Evolutionary conservation across 1,284 basidiomycete genomes (phyloP).

Genomic region (Psilocybe mexicana): DNA sequence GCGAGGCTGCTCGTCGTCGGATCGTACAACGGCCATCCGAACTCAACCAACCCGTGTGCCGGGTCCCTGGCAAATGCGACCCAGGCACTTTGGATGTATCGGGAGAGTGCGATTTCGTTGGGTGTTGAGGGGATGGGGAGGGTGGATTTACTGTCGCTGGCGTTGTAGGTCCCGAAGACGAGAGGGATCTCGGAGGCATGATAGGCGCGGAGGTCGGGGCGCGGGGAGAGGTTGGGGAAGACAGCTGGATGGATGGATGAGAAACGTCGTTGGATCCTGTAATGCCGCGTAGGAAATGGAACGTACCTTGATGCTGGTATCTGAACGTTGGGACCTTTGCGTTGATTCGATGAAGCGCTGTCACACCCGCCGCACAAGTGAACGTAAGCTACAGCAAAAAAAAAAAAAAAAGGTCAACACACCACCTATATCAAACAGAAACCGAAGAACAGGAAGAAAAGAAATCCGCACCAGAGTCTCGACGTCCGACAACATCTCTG

Average conservation of each 20-base stretch:
- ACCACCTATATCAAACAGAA: background rate
- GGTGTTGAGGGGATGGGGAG: slow-evolving; percentile 20
- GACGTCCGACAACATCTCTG: slow-evolving; percentile 26
- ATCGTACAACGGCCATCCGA: slow-evolving; percentile 35
- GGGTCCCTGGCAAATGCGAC: slow-evolving; percentile 35
- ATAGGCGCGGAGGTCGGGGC: slow-evolving; percentile 33
- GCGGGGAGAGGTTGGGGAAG: slow-evolving; percentile 32
- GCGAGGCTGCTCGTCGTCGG: slow-evolving; percentile 29
- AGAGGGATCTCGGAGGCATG: slow-evolving; percentile 35
- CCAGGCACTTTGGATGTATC: slow-evolving; percentile 33
- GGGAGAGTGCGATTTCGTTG: slow-evolving; percentile 29
- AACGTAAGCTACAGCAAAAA: slow-evolving; percentile 19
- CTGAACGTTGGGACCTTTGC: slow-evolving; percentile 33
- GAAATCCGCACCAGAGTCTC: slow-evolving; percentile 23
- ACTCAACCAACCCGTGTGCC: slow-evolving; percentile 23
- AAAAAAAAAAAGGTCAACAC: background rate
- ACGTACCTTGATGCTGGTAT: slow-evolving; percentile 36
- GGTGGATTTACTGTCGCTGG: slow-evolving; percentile 4
- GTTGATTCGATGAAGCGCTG: slow-evolving; percentile 23
- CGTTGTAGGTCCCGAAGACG: slow-evolving; percentile 32
- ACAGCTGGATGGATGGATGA: slow-evolving; percentile 22
- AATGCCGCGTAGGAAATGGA: background rate
- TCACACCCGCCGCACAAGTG: slow-evolving; percentile 27
- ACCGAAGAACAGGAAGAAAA: background rate
- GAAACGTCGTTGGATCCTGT: background rate